A percentile compares a stretch with the other conserved stretches of the same genome.
Evolutionary conservation across 345 rosid genomes (phyloP).

Genomic region (Populus alba): DNA sequence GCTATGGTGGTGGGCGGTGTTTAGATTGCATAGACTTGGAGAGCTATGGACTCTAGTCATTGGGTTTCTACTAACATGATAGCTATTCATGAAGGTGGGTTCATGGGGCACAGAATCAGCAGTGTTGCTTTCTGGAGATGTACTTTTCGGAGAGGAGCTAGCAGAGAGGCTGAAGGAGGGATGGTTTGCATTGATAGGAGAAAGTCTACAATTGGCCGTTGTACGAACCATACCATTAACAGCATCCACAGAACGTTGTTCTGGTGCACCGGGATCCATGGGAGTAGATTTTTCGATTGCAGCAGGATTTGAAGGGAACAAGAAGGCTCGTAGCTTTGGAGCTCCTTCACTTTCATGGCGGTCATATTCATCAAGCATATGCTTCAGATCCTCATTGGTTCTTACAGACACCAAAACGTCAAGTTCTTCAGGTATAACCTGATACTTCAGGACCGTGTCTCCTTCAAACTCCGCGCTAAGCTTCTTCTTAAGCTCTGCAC

Average conservation of each 20-base stretch:
- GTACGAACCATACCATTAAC: slow-evolving; percentile 54
- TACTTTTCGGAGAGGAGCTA: slow-evolving; percentile 56
- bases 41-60: slow-evolving; percentile 74
- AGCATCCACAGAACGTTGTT: slow-evolving; percentile 81
- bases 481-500: slow-evolving; percentile 69
- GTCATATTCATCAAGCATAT: slow-evolving; percentile 70
- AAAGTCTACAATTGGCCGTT: slow-evolving; percentile 18
- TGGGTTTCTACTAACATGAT: slow-evolving; percentile 26
- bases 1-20: slow-evolving; percentile 16
- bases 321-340: slow-evolving; percentile 58
- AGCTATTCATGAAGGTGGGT: slow-evolving; percentile 5
- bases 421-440: slow-evolving; percentile 64
- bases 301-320: slow-evolving; percentile 55
- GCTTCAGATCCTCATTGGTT: slow-evolving; percentile 71
- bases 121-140: slow-evolving; percentile 48
- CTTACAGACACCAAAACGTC: slow-evolving; percentile 74
- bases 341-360: slow-evolving; percentile 52
- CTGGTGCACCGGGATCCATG: slow-evolving; percentile 41
- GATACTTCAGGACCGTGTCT: slow-evolving; percentile 64
- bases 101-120: slow-evolving; percentile 32
- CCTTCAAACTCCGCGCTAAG: slow-evolving; percentile 49
- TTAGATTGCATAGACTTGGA: slow-evolving; percentile 53
- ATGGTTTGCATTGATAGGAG: slow-evolving; percentile 33
- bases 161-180: slow-evolving; percentile 53
- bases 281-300: slow-evolving; percentile 29